Base-by-base conservation (phyloP, 495 filamentous ascomycete genomes). In the Hyaloscypha hepaticicola region DNA sequence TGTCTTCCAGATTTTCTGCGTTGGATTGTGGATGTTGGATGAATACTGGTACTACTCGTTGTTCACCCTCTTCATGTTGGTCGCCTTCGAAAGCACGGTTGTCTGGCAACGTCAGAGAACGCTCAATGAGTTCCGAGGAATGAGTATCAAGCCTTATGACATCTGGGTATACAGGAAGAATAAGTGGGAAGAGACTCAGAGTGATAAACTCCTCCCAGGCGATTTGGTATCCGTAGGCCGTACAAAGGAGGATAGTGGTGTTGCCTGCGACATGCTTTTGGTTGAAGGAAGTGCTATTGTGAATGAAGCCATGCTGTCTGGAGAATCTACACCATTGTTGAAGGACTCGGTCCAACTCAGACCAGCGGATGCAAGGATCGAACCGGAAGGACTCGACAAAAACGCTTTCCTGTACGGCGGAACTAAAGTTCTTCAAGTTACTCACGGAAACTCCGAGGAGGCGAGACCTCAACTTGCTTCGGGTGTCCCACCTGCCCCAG, bases 41-140 rank as follows among this genome's bases (percentile, higher is more conserved):
- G 95, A 99, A 78, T 98, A 97, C 78, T 99, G 95, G 95, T 99
- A 99, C 79, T 99, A 98, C 76, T 99, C 95, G 65, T 83, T 99
- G 14, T 99, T 99, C 73, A 98, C 95, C 1, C 87, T 98, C 24
- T 94, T 97, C 79, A 98, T 98, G 95, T 87, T 99, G 34, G 89
- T 98, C 65, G 89, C 85, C 52, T 99, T 99, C 73, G 95, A 99
- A 80, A 96, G 93, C 75, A 99, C 95, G 8, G 95, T 99, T 21
- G 95, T 99, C 12, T 99, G 95, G 95, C 95, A 99, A 79, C 87
- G 95, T 64, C 95, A 99, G 81, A 85, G 93, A 63, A 98, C 95
- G n/a, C 75, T 99, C 67, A 94, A 82, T 70, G 95, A 99, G 75
- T 99, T 99, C 79, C 92, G 95, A 55, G 92, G 93, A 65, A 99